Evolutionary conservation across 441 rosid species (phyloP), one percentile per base, ranked within the genome.

Genomic region (Pelargonium citronellum): DNA sequence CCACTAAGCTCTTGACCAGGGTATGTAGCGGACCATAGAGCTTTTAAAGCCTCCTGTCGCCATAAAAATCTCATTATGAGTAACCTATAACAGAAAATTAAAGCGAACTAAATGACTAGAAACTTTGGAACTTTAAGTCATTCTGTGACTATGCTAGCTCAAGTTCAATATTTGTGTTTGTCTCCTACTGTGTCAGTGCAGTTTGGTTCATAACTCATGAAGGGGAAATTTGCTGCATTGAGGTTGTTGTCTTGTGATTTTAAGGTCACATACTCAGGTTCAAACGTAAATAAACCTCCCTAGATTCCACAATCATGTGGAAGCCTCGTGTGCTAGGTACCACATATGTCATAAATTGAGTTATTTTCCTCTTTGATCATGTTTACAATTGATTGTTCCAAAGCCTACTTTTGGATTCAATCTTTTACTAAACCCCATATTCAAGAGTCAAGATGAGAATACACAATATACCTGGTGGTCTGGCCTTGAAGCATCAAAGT

Each of bases 401-500:
- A n/a, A 51, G 57, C 15, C 7, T 51, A 3, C 13, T 49, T 49
- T 49, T 3, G 0, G 17, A 49, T 51, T 51, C 5, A 51, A 0
- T 51, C 55, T 49, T 30, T 0, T 24, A 24, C 30, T 49, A 51
- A 15, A 1, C 6, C 15, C n/a, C 15, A n/a, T 1, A 51, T 3
- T 51, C 19, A 51, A 15, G 58, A 13, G 5, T 5, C 8, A 51
- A 17, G 0, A 0, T 51, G 58, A n/a, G 58, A 51, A n/a, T 8
- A 51, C 16, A 17, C 6, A 51, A 65, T 16, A 10, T 39, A 74
- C 77, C 77, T 74, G 77, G 67, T 74, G 77, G 69, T 74, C 73
- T 13, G 69, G 69, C 51, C 73, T 69, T n/a, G 73, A 74, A 41
- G 77, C 69, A 64, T 74, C 77, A 16, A 74, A 74, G 53, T 22